Base-by-base conservation (phyloP, 163 green algal species). In the Chloromonas sp. region DNA sequence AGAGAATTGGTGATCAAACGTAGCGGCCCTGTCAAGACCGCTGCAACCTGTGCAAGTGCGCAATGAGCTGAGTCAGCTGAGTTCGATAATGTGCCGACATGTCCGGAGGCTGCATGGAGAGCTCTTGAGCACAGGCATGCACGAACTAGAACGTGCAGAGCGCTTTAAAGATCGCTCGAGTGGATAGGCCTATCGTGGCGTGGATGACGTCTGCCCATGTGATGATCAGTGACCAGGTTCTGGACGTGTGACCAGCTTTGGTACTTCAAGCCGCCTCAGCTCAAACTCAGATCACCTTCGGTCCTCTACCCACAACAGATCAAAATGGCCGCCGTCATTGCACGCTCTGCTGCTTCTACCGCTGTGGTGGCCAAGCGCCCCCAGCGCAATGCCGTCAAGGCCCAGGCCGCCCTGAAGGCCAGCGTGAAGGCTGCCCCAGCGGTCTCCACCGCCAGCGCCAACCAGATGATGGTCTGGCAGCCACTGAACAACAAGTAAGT, bases 401-500 rank as follows among this genome's bases (percentile, higher is more conserved):
- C 66, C 70, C 79, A 83, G 13, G 88, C 88, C 2, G 78, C 78
- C 62, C 85, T 87, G 78, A 88, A 87, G 83, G 78, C 87, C 60
- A 79, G 81, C 61, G 85, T 89, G 14, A 85, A 86, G 71, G 83
- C 85, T 58, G 87, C 86, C 60, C 79, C 87, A 60, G 82, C 85
- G 61, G 88, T 88, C 58, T 81, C 83, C 78, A 86, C 88, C 62
- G 88, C 89, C 66, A 79, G 84, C 87, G 90, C 89, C 87, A 92
- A 90, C 89, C 84, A 91, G 85, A 93, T 94, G 89, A 92, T 93
- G 87, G 85, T 94, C 74, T 95, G 92, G 92, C 91, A 91, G 87
- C 92, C 92, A 58, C 82, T 91, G 81, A 95, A 95, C 92, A 95
- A 95, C 91, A 95, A 95, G 92, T 95, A 82, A 86, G 89, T 81